Evolutionary conservation across 2,329 filamentous ascomycete genomes (phyloP), one percentile per base, ranked within the genome.

Genomic region (Fusarium acutatum): DNA sequence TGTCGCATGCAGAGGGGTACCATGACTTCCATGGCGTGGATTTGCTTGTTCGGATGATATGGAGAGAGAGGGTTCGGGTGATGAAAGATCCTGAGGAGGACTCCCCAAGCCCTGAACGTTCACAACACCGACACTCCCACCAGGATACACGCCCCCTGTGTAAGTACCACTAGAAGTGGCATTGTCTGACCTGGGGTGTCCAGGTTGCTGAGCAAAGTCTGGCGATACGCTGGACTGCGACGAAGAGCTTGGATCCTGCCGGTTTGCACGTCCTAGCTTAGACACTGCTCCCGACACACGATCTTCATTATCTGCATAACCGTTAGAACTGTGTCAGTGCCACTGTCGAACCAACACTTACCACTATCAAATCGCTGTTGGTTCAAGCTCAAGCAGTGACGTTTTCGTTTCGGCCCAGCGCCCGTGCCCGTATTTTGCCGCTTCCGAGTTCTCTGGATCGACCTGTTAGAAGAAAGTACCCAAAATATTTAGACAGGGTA

Each of bases 351-450:
- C 24, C 22, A 54, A 32, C 40, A 24, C 44, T 61, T 57, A 56
- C 53, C 40, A 26, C 34, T 35, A 24, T 40, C 37, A 46, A 52
- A 26, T 15, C 46, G 44, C 35, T 54, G 74, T 65, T 73, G 60
- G 64, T 65, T 76, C 54, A 38, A 50, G 52, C 53, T 76, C 52
- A 43, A 47, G 46, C 56, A 46, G 26, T 53, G 67, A 37, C 70
- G 70, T 57, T 75, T 65, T 46, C 63, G 70, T 58, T 74, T 62
- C 47, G 35, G 61, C 52, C 40, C 59, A 68, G 46, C 54, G 37
- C 41, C 62, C 38, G 70, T 46, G 22, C 44, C 58, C 41, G 70
- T 49, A 20, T 57, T 57, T n/a, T 59, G 37, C 38, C 66, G 65
- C 41, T 68, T 71, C 46, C 57, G 62, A 52, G 54, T 47, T 58